phyloP scores from a whole-genome alignment of 345 rosid genomes.

The Erysimum cheiranthoides region DNA sequence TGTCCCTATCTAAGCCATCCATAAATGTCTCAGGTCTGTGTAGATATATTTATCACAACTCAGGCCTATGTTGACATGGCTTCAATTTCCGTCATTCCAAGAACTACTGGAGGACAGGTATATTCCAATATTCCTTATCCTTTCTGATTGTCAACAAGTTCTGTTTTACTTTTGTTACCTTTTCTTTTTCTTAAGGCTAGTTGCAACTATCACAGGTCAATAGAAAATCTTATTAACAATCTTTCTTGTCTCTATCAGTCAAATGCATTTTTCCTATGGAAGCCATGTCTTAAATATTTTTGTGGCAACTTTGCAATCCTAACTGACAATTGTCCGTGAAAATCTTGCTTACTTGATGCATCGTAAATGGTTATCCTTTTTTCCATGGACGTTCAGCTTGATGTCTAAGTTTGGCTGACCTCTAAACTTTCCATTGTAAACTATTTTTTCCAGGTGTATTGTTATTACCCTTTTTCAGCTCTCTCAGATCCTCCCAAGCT shows the following conservation, averaged over 20 bases:
- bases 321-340: neutral
- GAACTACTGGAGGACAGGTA: slow-evolving; percentile 97
- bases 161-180: neutral
- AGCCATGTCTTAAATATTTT: slow-evolving; percentile 9
- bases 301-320: neutral
- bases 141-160: slow-evolving; percentile 18
- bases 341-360: slow-evolving; percentile 25
- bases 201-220: slow-evolving; percentile 8
- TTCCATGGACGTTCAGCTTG: slow-evolving; percentile 5
- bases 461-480: slow-evolving; percentile 83
- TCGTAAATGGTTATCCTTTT: neutral
- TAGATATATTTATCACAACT: slow-evolving; percentile 82
- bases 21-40: slow-evolving; percentile 70
- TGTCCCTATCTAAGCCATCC: slow-evolving; percentile 13
- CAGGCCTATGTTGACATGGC: slow-evolving; percentile 87
- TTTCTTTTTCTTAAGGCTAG: neutral
- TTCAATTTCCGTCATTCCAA: slow-evolving; percentile 83
- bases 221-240: slow-evolving; percentile 16
- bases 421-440: neutral
- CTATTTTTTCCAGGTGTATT: slow-evolving; percentile 69
- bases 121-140: slow-evolving; percentile 20
- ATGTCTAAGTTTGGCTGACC: slow-evolving; percentile 7
- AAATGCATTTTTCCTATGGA: slow-evolving; percentile 1
- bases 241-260: slow-evolving; percentile 14
- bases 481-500: slow-evolving; percentile 94